A percentile compares a stretch with the other conserved stretches of the same genome.
Conservation (phyloP, 1,284 basidiomycete genomes). For the Pholiota adiposa region DNA sequence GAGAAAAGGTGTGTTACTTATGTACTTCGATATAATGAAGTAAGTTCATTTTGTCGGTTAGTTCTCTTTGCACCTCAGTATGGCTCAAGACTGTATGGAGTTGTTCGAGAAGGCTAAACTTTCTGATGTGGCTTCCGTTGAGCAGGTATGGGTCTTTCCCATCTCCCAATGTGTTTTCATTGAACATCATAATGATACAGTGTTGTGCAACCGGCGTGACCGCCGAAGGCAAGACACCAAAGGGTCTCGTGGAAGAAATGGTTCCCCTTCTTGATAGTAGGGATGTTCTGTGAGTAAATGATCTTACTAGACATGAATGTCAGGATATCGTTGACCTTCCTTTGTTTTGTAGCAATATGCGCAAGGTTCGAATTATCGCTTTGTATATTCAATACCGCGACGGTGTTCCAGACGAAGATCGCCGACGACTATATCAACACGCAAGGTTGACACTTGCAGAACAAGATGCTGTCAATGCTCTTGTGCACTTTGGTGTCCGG, state of each 20-base stretch:
- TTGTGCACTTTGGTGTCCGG: constrained; percentile 83
- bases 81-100: constrained; percentile 98
- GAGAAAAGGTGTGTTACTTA: constrained; percentile 76
- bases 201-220: constrained; percentile 92
- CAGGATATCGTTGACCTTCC: constrained; percentile 9
- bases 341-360: constrained; percentile 66
- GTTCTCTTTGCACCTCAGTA: constrained; percentile 96
- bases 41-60: constrained; percentile 35
- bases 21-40: not conserved
- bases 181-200: too few species aligned
- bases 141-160: constrained; percentile 68
- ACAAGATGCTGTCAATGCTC: constrained; percentile 93
- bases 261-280: constrained; percentile 92
- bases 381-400: constrained; percentile 96
- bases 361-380: constrained; percentile 97
- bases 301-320: constrained; percentile 1
- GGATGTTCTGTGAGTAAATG: constrained; percentile 76
- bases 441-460: constrained; percentile 90
- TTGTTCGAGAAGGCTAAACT: constrained; percentile 91
- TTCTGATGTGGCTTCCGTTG: constrained; percentile 86
- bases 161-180: too few species aligned
- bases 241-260: constrained; percentile 97
- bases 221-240: constrained; percentile 88
- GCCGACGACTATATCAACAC: constrained; percentile 93
- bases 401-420: constrained; percentile 97